Evolutionary conservation across 2,329 filamentous ascomycete genomes (phyloP), one percentile per base, ranked within the genome.

Genomic region (Thielaviopsis musarum): DNA sequence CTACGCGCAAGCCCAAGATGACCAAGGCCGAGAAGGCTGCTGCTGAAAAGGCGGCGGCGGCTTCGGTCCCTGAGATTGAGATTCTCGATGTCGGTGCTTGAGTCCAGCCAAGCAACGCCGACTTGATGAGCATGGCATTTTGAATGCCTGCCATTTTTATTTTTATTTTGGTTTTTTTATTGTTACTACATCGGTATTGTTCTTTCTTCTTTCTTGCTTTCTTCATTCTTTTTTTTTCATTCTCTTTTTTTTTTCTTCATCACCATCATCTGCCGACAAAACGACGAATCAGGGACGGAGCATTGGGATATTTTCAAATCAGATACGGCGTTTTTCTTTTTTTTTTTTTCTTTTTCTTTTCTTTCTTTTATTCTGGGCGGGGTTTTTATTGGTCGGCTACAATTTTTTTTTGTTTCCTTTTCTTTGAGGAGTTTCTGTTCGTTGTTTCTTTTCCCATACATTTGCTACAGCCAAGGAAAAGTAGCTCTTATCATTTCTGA

Each of bases 31-130:
- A 52, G 5, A 22, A 56, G 5, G 60, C 60, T 6, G 60, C 56
- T 12, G 60, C 60, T 12, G 56, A 41, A 15, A 53, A 53, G 2
- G 49, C 26, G 28, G 59, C 59, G 6, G 52, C 58, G 5, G 55
- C 49, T 10, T 22, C 30, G 5, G 53, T 56, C 41, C 59, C 59
- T 19, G 59, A 61, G n/a, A 49, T 62, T 57, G 60, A 62, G 38
- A 56, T 62, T 48, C 26, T 62, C 15, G 60, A 62, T 55, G 57
- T 62, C 22, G 60, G 60, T 17, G 60, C 60, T 57, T 62, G 57
- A 59, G 52, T 49, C 41, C 58, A 56, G 58, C 28, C 51, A 57
- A 54, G 60, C 53, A 28, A 51, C 7, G 19, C 21, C 21, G 38
- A 38, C 19, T 22, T 41, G n/a, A 22, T 19, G 9, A n/a, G 17